phyloP scores from a whole-genome alignment of 2,329 filamentous ascomycete genomes.

The Fusarium newnesense region DNA sequence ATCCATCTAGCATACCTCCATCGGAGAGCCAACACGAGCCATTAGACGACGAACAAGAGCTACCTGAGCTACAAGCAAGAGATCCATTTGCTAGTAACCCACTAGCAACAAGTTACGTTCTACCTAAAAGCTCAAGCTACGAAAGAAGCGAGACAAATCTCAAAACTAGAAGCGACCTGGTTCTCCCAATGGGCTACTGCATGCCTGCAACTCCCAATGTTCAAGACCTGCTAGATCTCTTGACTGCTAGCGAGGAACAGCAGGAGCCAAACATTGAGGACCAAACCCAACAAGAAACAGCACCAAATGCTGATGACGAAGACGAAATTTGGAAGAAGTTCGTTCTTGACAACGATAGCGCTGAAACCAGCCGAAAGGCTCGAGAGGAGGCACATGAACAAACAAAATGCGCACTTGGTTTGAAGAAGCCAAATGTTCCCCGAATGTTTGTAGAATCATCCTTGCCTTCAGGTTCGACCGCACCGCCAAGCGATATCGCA shows the following conservation, averaged over 20 bases:
- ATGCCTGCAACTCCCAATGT: conserved; percentile 10
- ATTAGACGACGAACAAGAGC: not conserved
- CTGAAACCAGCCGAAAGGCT: conserved; percentile 36
- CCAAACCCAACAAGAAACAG: not conserved
- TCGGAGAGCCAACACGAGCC: not conserved
- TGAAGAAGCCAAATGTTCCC: not conserved
- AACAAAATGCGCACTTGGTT: conserved; percentile 24
- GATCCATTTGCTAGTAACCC: not conserved
- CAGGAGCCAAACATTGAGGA: not conserved
- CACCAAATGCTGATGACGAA: conserved; percentile 36
- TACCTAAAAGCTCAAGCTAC: not conserved
- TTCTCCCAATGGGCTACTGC: conserved; percentile 1
- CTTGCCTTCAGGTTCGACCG: conserved; percentile 4
- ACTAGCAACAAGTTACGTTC: not conserved
- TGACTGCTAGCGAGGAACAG: conserved; percentile 21
- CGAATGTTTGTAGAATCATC: conserved; percentile 22
- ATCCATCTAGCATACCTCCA: not conserved
- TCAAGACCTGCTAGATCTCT: conserved; percentile 38
- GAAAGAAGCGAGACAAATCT: not conserved
- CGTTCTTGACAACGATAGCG: conserved; percentile 38
- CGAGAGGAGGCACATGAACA: conserved; percentile 35
- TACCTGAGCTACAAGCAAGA: not conserved
- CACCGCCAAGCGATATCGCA: conserved; percentile 27
- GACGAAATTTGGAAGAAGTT: conserved; percentile 47
- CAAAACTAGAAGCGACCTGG: not conserved